phyloP scores from a whole-genome alignment of 257 asterid species.

The Fraxinus cuspidata region DNA sequence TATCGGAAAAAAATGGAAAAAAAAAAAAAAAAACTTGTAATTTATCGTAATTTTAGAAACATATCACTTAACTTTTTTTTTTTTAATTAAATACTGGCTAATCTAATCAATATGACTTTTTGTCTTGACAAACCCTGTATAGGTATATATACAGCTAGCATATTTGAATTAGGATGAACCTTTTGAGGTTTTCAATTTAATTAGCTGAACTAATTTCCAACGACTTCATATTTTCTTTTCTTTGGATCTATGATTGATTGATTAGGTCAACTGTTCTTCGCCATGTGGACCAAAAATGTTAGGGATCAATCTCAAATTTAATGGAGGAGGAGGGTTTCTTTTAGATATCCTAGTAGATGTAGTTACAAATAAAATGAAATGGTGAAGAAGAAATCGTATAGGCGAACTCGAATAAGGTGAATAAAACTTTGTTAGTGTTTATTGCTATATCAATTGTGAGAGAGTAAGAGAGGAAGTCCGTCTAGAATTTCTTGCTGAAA shows the following conservation, averaged over 20 bases:
- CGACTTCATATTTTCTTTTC: neutral
- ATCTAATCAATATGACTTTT: neutral
- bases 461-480: too few species aligned
- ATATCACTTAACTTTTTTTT: too few species aligned
- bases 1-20: too few species aligned
- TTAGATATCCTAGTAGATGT: neutral
- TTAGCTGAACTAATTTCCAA: slow-evolving; percentile 1
- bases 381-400: too few species aligned
- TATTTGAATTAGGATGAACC: neutral
- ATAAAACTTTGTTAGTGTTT: too few species aligned
- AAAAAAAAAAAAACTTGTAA: too few species aligned
- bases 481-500: too few species aligned
- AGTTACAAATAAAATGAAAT: too few species aligned
- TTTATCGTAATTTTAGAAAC: too few species aligned
- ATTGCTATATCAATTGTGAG: too few species aligned
- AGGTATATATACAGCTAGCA: neutral
- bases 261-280: neutral
- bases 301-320: neutral
- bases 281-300: neutral
- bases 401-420: too few species aligned
- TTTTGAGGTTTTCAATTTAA: neutral
- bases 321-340: neutral
- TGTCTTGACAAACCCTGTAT: neutral
- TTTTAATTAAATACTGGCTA: neutral
- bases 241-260: neutral